These are phyloP conservation scores for Excoecaria agallocha DNA, from an alignment of 345 rosid species.

Conservation along the genomic window DNA sequence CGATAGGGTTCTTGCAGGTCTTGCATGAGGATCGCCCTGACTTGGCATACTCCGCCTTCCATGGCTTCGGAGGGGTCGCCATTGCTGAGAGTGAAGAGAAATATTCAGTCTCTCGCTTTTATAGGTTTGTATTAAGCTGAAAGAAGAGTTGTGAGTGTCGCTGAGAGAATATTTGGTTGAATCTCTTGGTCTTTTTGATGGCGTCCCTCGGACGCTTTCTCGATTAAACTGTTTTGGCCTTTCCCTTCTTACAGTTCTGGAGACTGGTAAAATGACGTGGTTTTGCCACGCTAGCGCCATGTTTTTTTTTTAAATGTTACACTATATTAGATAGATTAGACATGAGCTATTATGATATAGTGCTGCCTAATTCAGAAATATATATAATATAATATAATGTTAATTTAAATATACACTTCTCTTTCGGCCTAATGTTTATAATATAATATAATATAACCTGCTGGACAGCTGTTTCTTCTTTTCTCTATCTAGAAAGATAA, in stretches of 20 bases:
- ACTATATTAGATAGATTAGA: too few relatives aligned
- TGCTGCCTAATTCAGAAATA: too few relatives aligned
- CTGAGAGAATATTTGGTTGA: not conserved
- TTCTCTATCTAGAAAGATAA: too few relatives aligned
- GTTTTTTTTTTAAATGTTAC: too few relatives aligned
- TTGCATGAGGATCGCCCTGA: slow-evolving; percentile 84
- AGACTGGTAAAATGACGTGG: too few relatives aligned
- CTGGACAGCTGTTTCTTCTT: too few relatives aligned
- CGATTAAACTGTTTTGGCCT: not conserved
- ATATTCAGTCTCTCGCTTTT: not conserved
- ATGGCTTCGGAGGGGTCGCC: slow-evolving; percentile 65
- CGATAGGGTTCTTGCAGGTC: slow-evolving; percentile 67
- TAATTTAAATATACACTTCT: too few relatives aligned
- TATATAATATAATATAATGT: too few relatives aligned
- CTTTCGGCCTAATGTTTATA: too few relatives aligned
- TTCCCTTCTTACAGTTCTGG: not conserved
- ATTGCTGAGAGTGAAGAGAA: slow-evolving; percentile 15
- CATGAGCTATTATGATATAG: too few relatives aligned
- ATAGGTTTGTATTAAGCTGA: not conserved
- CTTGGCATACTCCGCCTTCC: slow-evolving; percentile 98
- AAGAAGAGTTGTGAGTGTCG: not conserved
- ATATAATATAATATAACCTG: too few relatives aligned
- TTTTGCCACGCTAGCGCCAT: too few relatives aligned
- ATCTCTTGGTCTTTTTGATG: not conserved
- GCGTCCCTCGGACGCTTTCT: slow-evolving; percentile 2